These are phyloP conservation scores for Lentinula guzmanii DNA, from an alignment of 768 basidiomycete species.

Conservation along the genomic window DNA sequence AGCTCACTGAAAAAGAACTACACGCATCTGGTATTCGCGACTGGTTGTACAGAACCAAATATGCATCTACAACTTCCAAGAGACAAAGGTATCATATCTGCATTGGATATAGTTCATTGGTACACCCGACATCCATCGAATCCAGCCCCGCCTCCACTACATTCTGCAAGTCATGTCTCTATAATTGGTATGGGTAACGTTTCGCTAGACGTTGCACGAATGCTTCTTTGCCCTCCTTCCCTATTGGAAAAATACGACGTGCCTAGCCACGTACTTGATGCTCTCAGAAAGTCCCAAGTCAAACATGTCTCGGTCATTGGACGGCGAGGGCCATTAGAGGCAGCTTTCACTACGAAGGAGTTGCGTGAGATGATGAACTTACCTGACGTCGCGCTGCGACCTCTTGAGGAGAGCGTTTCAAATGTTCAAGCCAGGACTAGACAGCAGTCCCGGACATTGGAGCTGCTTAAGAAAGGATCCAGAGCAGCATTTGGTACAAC, in stretches of 20 bases:
- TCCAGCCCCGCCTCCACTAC: constrained; percentile 55
- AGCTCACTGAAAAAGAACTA: constrained; percentile 62
- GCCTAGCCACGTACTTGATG: constrained; percentile 64
- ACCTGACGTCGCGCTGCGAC: constrained; percentile 35
- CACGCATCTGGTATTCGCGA: constrained; percentile 80
- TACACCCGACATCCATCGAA: constrained; percentile 88
- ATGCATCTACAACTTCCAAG: constrained; percentile 50
- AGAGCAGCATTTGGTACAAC: constrained; percentile 42
- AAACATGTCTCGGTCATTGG: constrained; percentile 79
- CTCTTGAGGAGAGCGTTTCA: constrained; percentile 36
- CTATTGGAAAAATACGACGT: constrained; percentile 70
- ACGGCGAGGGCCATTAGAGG: constrained; percentile 82
- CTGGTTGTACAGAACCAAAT: constrained; percentile 71
- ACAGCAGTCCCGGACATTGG: constrained; percentile 61
- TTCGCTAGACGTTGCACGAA: constrained; percentile 85
- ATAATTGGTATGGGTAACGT: constrained; percentile 96
- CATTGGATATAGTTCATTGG: constrained; percentile 88
- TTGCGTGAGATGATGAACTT: constrained; percentile 76
- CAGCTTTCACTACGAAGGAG: constrained; percentile 90
- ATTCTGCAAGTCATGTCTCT: constrained; percentile 64
- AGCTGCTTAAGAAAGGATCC: constrained; percentile 64
- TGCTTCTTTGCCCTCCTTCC: constrained; percentile 69
- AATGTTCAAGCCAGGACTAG: constrained; percentile 36
- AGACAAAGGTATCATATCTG: constrained; percentile 52
- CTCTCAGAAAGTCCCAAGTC: constrained; percentile 56